phyloP scores from a whole-genome alignment of 805 yeast species.

The Nakazawaea anatomiae region DNA sequence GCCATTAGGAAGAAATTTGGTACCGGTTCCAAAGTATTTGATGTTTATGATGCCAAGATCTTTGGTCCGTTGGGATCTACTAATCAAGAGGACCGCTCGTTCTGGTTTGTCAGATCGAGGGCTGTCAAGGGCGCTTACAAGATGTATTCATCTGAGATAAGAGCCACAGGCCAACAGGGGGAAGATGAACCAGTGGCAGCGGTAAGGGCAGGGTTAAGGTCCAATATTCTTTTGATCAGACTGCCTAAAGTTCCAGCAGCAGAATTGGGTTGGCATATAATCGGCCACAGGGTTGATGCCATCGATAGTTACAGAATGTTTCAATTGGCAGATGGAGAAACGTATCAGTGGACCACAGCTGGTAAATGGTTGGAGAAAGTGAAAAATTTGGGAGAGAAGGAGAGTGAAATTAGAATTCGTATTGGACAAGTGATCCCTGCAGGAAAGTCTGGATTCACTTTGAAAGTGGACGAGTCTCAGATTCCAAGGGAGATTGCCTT shows the following conservation, averaged over 20 bases:
- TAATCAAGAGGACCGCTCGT: conserved; percentile 38
- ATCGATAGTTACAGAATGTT: conserved; percentile 56
- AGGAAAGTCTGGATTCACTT: conserved; percentile 48
- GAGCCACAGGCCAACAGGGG: conserved; percentile 38
- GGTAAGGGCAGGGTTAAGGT: conserved; percentile 53
- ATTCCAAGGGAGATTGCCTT: conserved; percentile 55
- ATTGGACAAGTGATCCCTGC: conserved; percentile 54
- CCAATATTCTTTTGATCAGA: conserved; percentile 50
- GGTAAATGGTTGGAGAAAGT: conserved; percentile 56
- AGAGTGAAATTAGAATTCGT: conserved; percentile 56
- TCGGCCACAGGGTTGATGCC: conserved; percentile 56
- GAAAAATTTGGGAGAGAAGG: conserved; percentile 55
- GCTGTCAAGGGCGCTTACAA: conserved; percentile 64
- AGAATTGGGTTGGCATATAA: conserved; percentile 60
- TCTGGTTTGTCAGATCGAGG: conserved; percentile 54
- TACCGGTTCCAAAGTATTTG: conserved; percentile 51
- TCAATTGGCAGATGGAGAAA: conserved; percentile 51
- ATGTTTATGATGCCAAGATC: conserved; percentile 43
- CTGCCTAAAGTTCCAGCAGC: conserved; percentile 43
- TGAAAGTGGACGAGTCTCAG: conserved; percentile 47
- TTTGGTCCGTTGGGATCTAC: conserved; percentile 33
- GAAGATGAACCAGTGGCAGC: conserved; percentile 55
- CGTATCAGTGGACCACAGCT: conserved; percentile 60
- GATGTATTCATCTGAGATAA: conserved; percentile 39
- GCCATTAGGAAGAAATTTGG: conserved; percentile 53